These are phyloP conservation scores for Fusarium oxysporum DNA, from an alignment of 2,329 filamentous ascomycete species.

Conservation along the genomic window DNA sequence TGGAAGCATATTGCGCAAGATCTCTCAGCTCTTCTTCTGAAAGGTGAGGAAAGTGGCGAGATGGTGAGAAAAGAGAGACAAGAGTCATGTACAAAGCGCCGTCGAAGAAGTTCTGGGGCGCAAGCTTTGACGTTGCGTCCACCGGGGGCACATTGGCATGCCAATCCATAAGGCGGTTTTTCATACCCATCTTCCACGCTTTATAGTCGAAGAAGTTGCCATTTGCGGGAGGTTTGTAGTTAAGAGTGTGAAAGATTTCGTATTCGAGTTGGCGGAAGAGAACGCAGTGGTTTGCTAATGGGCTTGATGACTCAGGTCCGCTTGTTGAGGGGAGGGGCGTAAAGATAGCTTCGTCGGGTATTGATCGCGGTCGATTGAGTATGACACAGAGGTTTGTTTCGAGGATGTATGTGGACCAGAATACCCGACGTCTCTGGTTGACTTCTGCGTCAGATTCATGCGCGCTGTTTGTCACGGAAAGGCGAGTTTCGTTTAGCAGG, in stretches of 20 bases:
- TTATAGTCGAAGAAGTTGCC: conserved; percentile 23
- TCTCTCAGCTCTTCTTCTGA: conserved; percentile 21
- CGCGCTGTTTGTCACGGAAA: rapidly evolving
- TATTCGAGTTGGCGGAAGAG: conserved; percentile 40
- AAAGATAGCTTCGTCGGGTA: conserved; percentile 34
- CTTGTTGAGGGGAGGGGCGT: conserved; percentile 8
- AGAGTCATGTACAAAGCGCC: conserved; percentile 31
- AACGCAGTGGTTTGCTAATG: conserved; percentile 38
- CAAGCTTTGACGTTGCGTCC: conserved; percentile 30
- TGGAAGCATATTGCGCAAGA: conserved; percentile 30
- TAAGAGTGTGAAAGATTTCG: conserved; percentile 39
- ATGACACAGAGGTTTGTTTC: conserved; percentile 33
- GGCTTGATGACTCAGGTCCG: conserved; percentile 2
- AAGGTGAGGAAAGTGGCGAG: conserved; percentile 20
- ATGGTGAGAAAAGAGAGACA: conserved; percentile 40
- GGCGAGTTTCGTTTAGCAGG: conserved; percentile 7
- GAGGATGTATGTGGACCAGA: conserved; percentile 34
- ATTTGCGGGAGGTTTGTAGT: conserved; percentile 23
- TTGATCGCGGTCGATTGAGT: conserved; percentile 20
- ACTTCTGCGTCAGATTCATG: background rate
- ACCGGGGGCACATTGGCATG: conserved; percentile 15
- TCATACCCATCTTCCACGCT: conserved; percentile 36
- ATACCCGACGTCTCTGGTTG: conserved; percentile 10
- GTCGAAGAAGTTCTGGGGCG: conserved; percentile 39
- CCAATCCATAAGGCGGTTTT: conserved; percentile 36